These are phyloP conservation scores for Pelargonium nanum DNA, from an alignment of 345 rosid species.

Conservation along the genomic window DNA sequence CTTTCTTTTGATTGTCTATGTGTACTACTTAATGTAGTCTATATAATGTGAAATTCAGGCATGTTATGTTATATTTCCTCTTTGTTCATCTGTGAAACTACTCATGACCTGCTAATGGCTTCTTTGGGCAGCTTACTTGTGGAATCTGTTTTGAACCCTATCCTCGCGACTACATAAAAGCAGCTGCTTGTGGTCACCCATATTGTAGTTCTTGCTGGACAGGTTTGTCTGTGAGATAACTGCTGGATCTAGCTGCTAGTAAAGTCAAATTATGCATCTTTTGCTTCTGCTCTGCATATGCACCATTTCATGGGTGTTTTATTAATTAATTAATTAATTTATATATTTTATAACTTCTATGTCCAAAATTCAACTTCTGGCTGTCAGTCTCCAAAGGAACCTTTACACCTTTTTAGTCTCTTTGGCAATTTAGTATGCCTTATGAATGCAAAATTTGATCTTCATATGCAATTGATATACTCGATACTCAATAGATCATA, in stretches of 20 bases:
- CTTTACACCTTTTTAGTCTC: not conserved
- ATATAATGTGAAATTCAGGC: no score
- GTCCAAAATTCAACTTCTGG: no score
- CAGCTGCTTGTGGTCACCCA: slow-evolving; percentile 96
- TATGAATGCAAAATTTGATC: not conserved
- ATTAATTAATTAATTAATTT: no score
- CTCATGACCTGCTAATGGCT: slow-evolving; percentile 2
- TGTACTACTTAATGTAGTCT: not conserved
- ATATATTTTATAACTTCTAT: not conserved
- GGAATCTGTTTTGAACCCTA: slow-evolving; percentile 79
- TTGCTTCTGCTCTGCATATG: not conserved
- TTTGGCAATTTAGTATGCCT: not conserved
- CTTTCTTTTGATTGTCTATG: not conserved
- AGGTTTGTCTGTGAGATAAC: slow-evolving; percentile 32
- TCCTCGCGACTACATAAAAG: slow-evolving; percentile 31
- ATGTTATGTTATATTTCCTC: no score
- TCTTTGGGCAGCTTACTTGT: slow-evolving; percentile 51
- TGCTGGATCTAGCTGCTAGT: not conserved
- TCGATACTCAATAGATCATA: no score
- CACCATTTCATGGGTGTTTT: not conserved
- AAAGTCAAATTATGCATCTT: not conserved
- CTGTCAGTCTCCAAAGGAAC: no score
- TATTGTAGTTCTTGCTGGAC: slow-evolving; percentile 82
- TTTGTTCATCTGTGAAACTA: no score
- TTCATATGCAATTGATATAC: not conserved